Conservation (phyloP, 495 filamentous ascomycete genomes). For the Penicillium paxilli region DNA sequence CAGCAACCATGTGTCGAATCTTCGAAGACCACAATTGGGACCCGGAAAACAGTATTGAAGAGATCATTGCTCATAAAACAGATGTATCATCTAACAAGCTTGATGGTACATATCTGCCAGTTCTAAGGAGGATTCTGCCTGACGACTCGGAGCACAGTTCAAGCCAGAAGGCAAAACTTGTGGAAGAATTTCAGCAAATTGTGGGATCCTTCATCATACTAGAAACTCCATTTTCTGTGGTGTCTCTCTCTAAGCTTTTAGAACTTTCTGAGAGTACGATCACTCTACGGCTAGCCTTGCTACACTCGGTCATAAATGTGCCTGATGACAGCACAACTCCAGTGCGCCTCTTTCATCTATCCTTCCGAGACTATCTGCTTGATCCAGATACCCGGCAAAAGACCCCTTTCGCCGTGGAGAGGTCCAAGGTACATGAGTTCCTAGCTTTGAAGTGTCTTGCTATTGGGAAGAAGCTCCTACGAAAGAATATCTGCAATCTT, state of each 20-base stretch:
- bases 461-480: slow-evolving; percentile 22
- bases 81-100: not conserved
- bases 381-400: not conserved
- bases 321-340: not conserved
- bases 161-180: not conserved
- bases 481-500: slow-evolving; percentile 37
- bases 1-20: slow-evolving; percentile 1
- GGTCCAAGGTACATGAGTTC: not conserved
- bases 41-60: not conserved
- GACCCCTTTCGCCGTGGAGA: slow-evolving; percentile 14
- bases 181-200: not conserved
- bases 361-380: slow-evolving; percentile 12
- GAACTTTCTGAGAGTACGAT: not conserved
- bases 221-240: slow-evolving; percentile 12
- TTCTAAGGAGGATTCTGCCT: not conserved
- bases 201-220: not conserved
- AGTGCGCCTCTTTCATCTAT: slow-evolving; percentile 4
- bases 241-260: not conserved
- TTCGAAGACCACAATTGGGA: slow-evolving; percentile 1
- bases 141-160: too few species aligned
- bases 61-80: not conserved
- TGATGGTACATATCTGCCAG: not conserved
- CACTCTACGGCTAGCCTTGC: not conserved
- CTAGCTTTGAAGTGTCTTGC: slow-evolving; percentile 23
- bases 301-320: not conserved